Evolutionary conservation across 1,139 yeast genomes (phyloP), one percentile per base, ranked within the genome.

Genomic region (Scheffersomyces illinoinensis): DNA sequence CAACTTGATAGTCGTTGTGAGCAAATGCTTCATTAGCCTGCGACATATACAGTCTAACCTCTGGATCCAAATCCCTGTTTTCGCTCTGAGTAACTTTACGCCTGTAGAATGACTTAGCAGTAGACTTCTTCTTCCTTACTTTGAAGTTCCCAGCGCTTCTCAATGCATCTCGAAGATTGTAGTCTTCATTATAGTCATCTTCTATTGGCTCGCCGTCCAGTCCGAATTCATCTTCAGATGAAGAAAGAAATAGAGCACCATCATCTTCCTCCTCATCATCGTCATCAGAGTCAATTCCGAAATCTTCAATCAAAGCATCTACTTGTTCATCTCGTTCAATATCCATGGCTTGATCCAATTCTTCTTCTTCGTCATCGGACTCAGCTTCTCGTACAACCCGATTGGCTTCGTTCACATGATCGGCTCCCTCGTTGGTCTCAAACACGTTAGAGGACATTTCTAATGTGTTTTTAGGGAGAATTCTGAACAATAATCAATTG

Each of bases 1-100:
- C 98, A 2, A 77, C 82, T 50, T 84, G 87, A 50, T 85, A 81
- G 64, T 91, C 89, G 55, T 83, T 83, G 10, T 83, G 71, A 0
- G 89, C 97, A 77, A 88, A 93, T 0, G 91, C 90, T 66, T 88
- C 93, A 68, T 91, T 90, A 1, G 97, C 97, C 64, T 81, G 80
- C 5, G 96, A 87, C 48, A 91, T 72, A 56, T 87, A 71, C 53
- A 80, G 78, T 56, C 88, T 80, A 1, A 91, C 89, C 69, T 90
- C 96, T 0, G 95, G 96, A 61, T 89, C 89, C 58, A 87, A 70
- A 20, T 85, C 85, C 56, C 82, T 73, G 54, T 76, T 76, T 47
- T 79, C 69, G 66, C 81, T 68, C 52, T 74, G 62, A 71, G 73
- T 71, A 71, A 74, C 70, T 71, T 79, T 71, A 3, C 77, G 67